phyloP scores from a whole-genome alignment of 306 rosid species.

The Glycine latifolia region DNA sequence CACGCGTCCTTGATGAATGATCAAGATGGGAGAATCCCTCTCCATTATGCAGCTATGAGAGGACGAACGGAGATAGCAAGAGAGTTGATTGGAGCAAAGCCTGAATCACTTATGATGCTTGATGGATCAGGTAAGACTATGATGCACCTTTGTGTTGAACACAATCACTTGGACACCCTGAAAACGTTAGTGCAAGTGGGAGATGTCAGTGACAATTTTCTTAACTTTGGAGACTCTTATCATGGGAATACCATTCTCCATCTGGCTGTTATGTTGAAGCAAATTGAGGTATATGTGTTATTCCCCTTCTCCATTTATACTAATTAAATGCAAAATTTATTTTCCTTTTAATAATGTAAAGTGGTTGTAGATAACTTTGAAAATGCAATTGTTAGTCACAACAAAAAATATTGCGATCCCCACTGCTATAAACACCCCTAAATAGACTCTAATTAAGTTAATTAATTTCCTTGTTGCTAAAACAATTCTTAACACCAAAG shows the following conservation, averaged over 20 bases:
- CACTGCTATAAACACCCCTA: not conserved
- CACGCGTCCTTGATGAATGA: not conserved
- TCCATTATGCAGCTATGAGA: too few relatives aligned
- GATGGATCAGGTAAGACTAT: not conserved
- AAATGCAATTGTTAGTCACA: too few relatives aligned
- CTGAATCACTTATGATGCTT: too few relatives aligned
- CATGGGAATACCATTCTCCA: slow-evolving; percentile 4
- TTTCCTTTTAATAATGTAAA: too few relatives aligned
- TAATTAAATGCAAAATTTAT: too few relatives aligned
- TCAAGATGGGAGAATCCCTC: too few relatives aligned
- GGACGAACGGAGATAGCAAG: too few relatives aligned
- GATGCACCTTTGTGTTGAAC: not conserved
- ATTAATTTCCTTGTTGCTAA: too few relatives aligned
- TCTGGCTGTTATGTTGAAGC: slow-evolving; percentile 1
- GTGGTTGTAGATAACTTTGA: too few relatives aligned
- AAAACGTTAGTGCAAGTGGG: not conserved
- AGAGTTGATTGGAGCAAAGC: too few relatives aligned
- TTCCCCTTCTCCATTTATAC: not conserved
- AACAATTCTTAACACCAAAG: too few relatives aligned
- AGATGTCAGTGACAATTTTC: not conserved
- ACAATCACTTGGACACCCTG: not conserved
- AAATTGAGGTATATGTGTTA: not conserved
- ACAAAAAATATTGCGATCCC: not conserved
- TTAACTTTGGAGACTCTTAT: not conserved
- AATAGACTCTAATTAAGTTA: too few relatives aligned